Conservation (phyloP, 768 basidiomycete species). For the Gautieria morchelliformis region DNA sequence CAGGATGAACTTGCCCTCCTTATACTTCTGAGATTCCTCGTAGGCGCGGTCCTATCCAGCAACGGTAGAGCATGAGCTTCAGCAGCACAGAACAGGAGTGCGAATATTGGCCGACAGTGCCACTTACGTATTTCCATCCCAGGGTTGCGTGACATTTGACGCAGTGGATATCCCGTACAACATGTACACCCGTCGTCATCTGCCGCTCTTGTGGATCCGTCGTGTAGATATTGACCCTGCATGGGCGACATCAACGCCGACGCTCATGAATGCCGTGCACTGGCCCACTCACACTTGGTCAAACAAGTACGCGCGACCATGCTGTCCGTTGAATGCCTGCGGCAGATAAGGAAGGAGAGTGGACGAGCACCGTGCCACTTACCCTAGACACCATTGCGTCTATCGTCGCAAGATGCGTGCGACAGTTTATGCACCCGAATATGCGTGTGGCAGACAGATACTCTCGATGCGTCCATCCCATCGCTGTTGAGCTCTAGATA, state of each 20-base stretch:
- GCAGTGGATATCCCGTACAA: constrained; percentile 93
- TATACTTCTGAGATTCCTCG: constrained; percentile 88
- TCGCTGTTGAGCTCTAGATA: constrained; percentile 19
- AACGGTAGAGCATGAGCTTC: constrained; percentile 9
- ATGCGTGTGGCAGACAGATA: constrained; percentile 81
- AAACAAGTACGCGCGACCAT: constrained; percentile 91
- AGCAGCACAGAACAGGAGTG: not conserved
- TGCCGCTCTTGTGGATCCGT: constrained; percentile 85
- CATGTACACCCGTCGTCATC: constrained; percentile 97
- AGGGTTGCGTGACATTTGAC: constrained; percentile 77
- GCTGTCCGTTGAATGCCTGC: constrained; percentile 95
- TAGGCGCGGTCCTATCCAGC: constrained; percentile 77
- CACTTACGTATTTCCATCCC: constrained; percentile 96
- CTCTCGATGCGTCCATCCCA: constrained; percentile 87
- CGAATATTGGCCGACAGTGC: no score
- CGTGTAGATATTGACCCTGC: constrained; percentile 84
- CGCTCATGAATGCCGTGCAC: not conserved
- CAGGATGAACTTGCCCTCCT: constrained; percentile 97
- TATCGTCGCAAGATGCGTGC: constrained; percentile 84
- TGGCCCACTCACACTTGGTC: constrained; percentile 68
- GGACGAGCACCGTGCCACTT: constrained; percentile 19
- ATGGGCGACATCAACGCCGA: constrained; percentile 6
- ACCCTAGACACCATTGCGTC: constrained; percentile 88
- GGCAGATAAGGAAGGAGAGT: constrained; percentile 2
- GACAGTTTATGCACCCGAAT: constrained; percentile 81